phyloP scores from a whole-genome alignment of 208 protist species.

The Leishmania martiniquensis region DNA sequence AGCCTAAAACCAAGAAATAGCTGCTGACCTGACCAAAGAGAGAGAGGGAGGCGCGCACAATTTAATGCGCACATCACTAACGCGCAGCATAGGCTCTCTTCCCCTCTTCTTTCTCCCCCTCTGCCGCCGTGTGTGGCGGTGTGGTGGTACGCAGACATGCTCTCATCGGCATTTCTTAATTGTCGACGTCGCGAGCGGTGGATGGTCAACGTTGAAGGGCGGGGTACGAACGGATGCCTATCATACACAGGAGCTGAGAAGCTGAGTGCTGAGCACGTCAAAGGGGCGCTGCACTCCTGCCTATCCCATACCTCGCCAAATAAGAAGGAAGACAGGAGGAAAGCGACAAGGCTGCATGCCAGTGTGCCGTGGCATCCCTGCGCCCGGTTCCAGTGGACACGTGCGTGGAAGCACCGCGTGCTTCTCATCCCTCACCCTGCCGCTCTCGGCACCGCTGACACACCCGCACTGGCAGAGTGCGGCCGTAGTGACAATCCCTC shows the following conservation, averaged over 20 bases:
- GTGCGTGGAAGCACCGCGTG: neutral
- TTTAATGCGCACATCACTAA: neutral
- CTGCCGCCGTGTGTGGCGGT: neutral
- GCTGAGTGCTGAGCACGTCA: neutral
- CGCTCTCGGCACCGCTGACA: neutral
- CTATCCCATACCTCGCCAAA: neutral
- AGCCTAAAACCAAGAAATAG: constrained; percentile 44
- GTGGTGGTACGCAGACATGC: neutral
- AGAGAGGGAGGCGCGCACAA: neutral
- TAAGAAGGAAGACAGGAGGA: neutral
- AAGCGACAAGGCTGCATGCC: neutral
- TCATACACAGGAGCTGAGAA: neutral
- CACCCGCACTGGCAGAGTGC: neutral
- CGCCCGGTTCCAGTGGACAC: neutral
- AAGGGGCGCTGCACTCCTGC: neutral
- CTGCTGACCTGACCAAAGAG: neutral
- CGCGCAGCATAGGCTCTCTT: neutral
- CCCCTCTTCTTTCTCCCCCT: neutral
- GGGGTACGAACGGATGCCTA: neutral
- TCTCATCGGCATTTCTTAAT: neutral
- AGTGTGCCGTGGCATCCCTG: neutral
- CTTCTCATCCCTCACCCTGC: neutral
- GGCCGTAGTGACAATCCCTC: neutral
- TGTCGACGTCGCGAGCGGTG: neutral
- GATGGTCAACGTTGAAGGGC: neutral